Percentiles rank a stretch among this genome's conserved stretches.
These are phyloP conservation scores for Bonia amplexicaulis DNA, from an alignment of 176 grass and related monocot species.

Conservation along the genomic window DNA sequence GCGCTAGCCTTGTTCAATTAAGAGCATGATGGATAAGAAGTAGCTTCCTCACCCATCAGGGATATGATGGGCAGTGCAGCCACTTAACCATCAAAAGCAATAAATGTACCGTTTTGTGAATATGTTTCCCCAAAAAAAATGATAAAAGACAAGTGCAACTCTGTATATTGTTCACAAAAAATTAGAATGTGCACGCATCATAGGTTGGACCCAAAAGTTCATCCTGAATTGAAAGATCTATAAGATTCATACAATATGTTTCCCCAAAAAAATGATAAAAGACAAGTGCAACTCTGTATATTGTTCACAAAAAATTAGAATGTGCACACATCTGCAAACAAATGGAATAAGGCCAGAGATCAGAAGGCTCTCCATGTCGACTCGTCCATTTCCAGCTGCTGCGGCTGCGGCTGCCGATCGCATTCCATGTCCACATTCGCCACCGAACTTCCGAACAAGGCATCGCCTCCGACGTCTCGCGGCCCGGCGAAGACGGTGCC, in stretches of 20 bases:
- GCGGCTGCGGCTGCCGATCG: slow-evolving; percentile 24
- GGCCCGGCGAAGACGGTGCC: slow-evolving; percentile 42
- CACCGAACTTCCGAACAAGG: slow-evolving; percentile 36
- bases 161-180: background rate
- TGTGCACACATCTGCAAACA: background rate
- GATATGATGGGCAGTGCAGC: too few species aligned
- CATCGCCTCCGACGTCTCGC: slow-evolving; percentile 3
- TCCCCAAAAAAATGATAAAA: background rate
- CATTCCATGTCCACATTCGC: slow-evolving; percentile 48
- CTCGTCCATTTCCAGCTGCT: slow-evolving; percentile 43
- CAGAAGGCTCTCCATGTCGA: slow-evolving; percentile 59
- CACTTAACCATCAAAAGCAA: too few species aligned
- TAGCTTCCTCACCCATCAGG: too few species aligned
- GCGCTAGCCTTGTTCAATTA: too few species aligned
- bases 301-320: background rate
- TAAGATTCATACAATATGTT: background rate
- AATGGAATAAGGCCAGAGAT: background rate
- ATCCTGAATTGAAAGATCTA: background rate
- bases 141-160: too few species aligned
- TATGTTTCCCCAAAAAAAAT: too few species aligned
- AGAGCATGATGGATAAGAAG: too few species aligned
- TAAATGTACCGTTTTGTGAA: too few species aligned
- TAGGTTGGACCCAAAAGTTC: background rate
- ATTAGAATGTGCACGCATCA: too few species aligned
- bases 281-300: background rate